These are phyloP conservation scores for Cytospora piceicola DNA, from an alignment of 2,329 filamentous ascomycete genomes.

Conservation along the genomic window DNA sequence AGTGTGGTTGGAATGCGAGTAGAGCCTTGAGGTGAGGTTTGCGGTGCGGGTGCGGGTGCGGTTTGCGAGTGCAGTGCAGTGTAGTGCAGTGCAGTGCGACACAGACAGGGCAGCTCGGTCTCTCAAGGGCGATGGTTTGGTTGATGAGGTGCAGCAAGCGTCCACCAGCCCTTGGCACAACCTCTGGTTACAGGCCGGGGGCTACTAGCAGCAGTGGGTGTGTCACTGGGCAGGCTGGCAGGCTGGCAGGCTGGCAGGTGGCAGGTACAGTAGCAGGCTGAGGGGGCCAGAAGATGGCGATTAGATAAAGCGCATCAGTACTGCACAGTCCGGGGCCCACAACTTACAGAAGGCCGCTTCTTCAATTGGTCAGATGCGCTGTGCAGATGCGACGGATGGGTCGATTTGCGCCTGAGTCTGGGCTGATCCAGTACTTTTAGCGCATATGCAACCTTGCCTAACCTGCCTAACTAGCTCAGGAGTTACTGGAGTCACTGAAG, in stretches of 20 bases:
- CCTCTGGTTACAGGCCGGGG: too few species aligned
- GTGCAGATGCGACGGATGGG: slow-evolving; percentile 29
- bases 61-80: background rate
- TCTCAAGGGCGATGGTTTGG: slow-evolving; percentile 9
- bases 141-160: background rate
- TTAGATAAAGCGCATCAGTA: slow-evolving; percentile 1
- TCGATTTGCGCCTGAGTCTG: slow-evolving; percentile 35
- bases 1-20: slow-evolving; percentile 10
- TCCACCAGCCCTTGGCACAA: background rate
- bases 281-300: background rate
- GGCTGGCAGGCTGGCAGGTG: background rate
- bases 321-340: background rate
- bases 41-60: slow-evolving; percentile 1
- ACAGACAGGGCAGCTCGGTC: background rate
- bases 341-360: background rate
- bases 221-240: too few species aligned
- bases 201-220: too few species aligned
- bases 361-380: background rate
- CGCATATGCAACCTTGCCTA: slow-evolving; percentile 11
- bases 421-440: slow-evolving; percentile 32
- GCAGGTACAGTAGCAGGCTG: too few species aligned
- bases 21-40: slow-evolving; percentile 13
- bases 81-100: background rate
- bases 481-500: background rate
- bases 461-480: background rate